A percentile compares a stretch with the other conserved stretches of the same genome.
Conservation (phyloP, 176 grass and related monocot species). For the Aechmea fasciata region DNA sequence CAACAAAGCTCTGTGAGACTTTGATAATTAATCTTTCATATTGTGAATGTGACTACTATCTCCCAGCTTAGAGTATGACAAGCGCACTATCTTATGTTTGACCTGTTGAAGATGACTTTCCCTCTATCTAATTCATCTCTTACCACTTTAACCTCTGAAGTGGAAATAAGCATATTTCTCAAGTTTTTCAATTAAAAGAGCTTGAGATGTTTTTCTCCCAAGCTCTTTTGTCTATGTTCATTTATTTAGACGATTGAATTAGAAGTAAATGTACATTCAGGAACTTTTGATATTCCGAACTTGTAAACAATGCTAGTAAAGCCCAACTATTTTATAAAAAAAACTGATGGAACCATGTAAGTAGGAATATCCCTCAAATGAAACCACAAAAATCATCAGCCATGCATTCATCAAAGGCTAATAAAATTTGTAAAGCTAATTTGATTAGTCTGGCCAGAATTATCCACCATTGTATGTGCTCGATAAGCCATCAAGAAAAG, state of each 20-base stretch:
- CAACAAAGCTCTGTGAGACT: neutral
- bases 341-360: too few relatives aligned
- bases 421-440: too few relatives aligned
- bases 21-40: neutral
- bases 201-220: neutral
- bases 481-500: neutral
- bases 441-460: too few relatives aligned
- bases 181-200: neutral
- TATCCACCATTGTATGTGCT: too few relatives aligned
- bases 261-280: too few relatives aligned
- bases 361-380: neutral
- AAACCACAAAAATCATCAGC: neutral
- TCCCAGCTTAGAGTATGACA: neutral
- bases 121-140: neutral
- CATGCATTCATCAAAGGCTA: neutral
- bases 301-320: too few relatives aligned
- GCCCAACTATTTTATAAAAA: too few relatives aligned
- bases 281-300: too few relatives aligned
- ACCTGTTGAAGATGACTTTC: neutral
- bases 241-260: too few relatives aligned
- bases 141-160: neutral
- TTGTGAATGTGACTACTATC: neutral
- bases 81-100: neutral
- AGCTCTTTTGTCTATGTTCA: too few relatives aligned
- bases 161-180: neutral